Evolutionary conservation across 345 rosid species (phyloP).

Genomic region (Angophora floribunda): DNA sequence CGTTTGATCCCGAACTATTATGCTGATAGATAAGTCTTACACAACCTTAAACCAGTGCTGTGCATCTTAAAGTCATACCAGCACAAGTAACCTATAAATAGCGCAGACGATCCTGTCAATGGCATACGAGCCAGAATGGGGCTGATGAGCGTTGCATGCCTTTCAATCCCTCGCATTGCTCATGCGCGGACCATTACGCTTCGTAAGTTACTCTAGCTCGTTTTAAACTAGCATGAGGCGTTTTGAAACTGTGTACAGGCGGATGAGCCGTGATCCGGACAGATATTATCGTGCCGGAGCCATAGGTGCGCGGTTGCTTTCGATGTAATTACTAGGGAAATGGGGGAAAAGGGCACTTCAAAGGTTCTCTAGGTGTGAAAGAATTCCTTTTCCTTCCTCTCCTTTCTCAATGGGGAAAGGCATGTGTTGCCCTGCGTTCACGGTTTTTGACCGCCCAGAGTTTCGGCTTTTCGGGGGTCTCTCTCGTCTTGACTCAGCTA

Average conservation of each 20-base stretch:
- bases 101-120: not conserved
- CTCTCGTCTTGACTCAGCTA: not conserved
- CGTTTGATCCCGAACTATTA: not conserved
- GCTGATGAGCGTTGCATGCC: not conserved
- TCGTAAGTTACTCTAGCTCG: not conserved
- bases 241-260: not conserved
- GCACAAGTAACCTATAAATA: not conserved
- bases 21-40: not conserved
- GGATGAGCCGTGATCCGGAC: not conserved
- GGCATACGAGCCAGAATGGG: not conserved
- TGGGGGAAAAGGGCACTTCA: not conserved
- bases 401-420: not conserved
- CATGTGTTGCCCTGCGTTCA: not conserved
- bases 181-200: not conserved
- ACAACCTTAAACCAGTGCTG: accelerated
- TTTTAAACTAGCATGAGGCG: not conserved
- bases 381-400: too few relatives aligned
- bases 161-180: not conserved
- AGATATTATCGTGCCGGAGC: not conserved
- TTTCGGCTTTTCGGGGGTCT: not conserved
- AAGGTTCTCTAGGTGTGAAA: not conserved
- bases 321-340: not conserved
- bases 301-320: not conserved
- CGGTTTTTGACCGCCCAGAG: not conserved
- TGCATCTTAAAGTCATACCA: not conserved